phyloP scores from a whole-genome alignment of 208 protist genomes.

The Leishmania major region DNA sequence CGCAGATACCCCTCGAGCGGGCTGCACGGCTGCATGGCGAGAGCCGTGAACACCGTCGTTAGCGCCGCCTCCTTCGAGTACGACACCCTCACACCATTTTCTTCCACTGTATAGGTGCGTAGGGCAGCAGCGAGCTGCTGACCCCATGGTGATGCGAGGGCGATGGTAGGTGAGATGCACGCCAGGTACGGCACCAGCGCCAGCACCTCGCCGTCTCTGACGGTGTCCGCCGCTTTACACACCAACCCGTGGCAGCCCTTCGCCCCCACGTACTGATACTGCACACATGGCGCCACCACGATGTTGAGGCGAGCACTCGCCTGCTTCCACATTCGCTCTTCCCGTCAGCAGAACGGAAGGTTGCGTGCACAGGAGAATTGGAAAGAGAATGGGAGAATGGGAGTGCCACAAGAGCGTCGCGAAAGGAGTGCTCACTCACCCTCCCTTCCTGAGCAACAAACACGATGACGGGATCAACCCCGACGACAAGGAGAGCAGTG shows the following conservation, averaged over 20 bases:
- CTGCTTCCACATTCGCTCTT: constrained; percentile 47
- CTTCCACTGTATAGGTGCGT: constrained; percentile 34
- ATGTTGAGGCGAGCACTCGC: constrained; percentile 38
- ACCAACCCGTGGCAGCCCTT: constrained; percentile 57
- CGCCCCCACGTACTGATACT: constrained; percentile 21
- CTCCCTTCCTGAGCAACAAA: neutral
- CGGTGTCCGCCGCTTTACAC: constrained; percentile 31
- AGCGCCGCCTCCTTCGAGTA: constrained; percentile 58
- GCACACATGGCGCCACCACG: constrained; percentile 37
- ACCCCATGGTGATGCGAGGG: constrained; percentile 63
- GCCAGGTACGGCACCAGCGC: constrained; percentile 53
- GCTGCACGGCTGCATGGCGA: constrained; percentile 40
- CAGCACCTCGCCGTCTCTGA: constrained; percentile 46
- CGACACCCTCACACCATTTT: constrained; percentile 40
- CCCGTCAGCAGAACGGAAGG: neutral
- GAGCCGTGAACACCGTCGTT: constrained; percentile 64
- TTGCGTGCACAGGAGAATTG: neutral
- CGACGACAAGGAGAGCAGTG: neutral
- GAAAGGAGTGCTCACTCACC: neutral
- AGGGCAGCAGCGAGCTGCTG: constrained; percentile 30
- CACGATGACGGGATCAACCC: neutral
- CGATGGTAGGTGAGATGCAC: constrained; percentile 55
- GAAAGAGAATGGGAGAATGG: neutral
- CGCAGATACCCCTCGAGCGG: constrained; percentile 51
- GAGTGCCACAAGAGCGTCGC: neutral